Conservation (phyloP, 148 eudicot genomes). For the Oxyria digyna region DNA sequence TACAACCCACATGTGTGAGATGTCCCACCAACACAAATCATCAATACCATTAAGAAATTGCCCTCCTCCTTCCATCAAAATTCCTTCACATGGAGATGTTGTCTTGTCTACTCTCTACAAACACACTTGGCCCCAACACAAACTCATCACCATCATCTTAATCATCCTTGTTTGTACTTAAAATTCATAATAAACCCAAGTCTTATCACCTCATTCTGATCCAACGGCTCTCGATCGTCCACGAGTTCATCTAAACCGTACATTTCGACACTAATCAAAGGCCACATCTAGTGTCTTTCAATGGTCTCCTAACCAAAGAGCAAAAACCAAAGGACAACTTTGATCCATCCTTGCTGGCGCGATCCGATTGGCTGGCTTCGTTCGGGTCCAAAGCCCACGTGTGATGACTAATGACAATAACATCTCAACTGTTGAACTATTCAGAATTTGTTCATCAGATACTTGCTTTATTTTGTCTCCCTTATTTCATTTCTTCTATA, state of each 20-base stretch:
- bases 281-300: not conserved
- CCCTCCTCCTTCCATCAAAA: not conserved
- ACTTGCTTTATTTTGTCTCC: not conserved
- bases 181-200: not conserved
- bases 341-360: not conserved
- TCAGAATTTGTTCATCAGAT: not conserved
- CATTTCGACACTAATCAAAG: not conserved
- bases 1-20: not conserved
- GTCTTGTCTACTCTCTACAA: not conserved
- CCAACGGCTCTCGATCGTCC: not conserved
- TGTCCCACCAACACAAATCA: no score
- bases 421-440: not conserved
- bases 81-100: not conserved
- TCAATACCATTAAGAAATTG: not conserved
- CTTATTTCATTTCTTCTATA: not conserved
- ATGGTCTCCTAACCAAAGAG: not conserved
- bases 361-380: not conserved
- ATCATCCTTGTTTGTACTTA: constrained; percentile 3
- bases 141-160: constrained; percentile 1
- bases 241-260: not conserved
- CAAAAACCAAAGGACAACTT: not conserved
- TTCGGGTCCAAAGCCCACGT: not conserved
- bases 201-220: not conserved
- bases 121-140: not conserved
- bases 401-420: not conserved